A percentile compares a stretch with the other conserved stretches of the same genome.
Conservation (phyloP, 2,329 filamentous ascomycete genomes). For the Penicillium sp. region DNA sequence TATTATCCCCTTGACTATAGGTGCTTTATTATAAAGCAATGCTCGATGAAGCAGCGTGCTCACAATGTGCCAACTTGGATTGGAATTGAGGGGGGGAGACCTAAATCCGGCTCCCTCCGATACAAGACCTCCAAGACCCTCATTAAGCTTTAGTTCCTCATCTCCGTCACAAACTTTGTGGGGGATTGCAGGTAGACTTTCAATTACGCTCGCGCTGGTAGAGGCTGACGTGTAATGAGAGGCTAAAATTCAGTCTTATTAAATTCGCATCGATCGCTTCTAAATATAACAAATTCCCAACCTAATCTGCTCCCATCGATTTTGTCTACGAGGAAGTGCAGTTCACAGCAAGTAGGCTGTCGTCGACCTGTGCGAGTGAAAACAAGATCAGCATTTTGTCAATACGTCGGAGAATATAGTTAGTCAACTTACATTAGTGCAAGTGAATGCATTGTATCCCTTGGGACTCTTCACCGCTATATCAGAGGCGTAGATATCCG, state of each 20-base stretch:
- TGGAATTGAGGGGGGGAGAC: neutral
- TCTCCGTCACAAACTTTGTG: neutral
- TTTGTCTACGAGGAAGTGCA: slow-evolving; percentile 32
- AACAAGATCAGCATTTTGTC: neutral
- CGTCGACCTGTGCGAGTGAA: slow-evolving; percentile 31
- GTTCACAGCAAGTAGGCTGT: slow-evolving; percentile 40
- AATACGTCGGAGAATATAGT: neutral
- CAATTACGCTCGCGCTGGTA: neutral
- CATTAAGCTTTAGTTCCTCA: neutral
- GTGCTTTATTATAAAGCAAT: no score
- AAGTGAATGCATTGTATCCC: slow-evolving; percentile 49
- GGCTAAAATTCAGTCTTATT: neutral
- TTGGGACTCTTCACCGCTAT: slow-evolving; percentile 55
- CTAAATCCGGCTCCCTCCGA: neutral
- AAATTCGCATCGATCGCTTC: neutral
- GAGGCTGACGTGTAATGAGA: neutral
- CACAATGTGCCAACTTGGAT: neutral
- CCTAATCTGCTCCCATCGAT: neutral
- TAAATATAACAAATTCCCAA: neutral
- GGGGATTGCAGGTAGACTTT: neutral
- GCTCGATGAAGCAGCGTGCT: no score
- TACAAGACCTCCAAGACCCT: no score
- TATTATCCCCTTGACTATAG: no score
- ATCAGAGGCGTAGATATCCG: slow-evolving; percentile 53
- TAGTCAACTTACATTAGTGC: slow-evolving; percentile 47